Conservation (phyloP, 106 monocot species). For the Acanthochlamys bracteata region DNA sequence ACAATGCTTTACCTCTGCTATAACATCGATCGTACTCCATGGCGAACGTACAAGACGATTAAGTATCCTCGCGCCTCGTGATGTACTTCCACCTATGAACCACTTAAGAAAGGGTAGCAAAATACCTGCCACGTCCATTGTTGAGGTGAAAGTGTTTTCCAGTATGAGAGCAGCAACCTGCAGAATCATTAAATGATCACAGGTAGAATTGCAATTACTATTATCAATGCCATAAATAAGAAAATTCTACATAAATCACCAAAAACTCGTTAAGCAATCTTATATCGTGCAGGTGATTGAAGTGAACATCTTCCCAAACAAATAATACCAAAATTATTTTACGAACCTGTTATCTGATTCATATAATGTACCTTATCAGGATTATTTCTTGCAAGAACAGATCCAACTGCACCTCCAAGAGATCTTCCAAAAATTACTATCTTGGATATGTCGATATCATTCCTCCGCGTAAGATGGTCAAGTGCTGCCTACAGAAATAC, state of each 20-base stretch:
- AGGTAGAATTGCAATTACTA: no score
- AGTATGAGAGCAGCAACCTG: constrained; percentile 87
- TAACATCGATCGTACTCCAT: constrained; percentile 83
- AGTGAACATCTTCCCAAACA: no score
- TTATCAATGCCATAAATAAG: background rate
- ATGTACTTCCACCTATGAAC: constrained; percentile 66
- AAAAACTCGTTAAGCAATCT: no score
- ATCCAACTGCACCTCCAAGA: constrained; percentile 93
- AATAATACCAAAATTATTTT: no score
- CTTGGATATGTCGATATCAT: constrained; percentile 81
- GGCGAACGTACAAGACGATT: constrained; percentile 87
- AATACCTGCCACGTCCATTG: constrained; percentile 89
- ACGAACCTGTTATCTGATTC: no score
- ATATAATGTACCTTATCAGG: constrained; percentile 59
- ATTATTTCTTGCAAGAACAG: constrained; percentile 85
- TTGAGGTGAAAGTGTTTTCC: constrained; percentile 98
- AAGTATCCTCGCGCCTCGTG: constrained; percentile 71
- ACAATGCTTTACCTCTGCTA: constrained; percentile 50
- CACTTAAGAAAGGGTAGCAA: constrained; percentile 80
- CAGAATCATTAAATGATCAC: no score
- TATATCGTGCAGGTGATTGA: no score
- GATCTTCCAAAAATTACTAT: constrained; percentile 98
- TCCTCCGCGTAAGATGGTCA: constrained; percentile 72
- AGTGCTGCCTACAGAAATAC: constrained; percentile 69
- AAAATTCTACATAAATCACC: no score